Evolutionary conservation across 768 basidiomycete species (phyloP).

Genomic region (Termitomyces sp.): DNA sequence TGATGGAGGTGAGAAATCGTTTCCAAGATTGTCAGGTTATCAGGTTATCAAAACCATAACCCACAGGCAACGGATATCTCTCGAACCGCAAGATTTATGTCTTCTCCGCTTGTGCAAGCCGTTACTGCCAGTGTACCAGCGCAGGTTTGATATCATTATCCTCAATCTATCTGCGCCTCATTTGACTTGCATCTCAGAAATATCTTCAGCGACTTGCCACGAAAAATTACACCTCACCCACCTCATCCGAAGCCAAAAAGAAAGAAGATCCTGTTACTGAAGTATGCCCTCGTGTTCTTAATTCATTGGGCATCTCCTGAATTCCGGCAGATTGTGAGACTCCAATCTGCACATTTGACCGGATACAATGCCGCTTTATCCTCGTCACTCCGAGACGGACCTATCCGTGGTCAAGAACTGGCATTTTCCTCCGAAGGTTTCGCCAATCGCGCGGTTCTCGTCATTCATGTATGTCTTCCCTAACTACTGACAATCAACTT

Average conservation of each 20-base stretch:
- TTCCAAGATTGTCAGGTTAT: neutral
- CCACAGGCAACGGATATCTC: conserved; percentile 66
- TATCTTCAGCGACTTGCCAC: conserved; percentile 50
- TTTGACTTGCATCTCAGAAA: conserved; percentile 24
- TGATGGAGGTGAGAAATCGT: conserved; percentile 48
- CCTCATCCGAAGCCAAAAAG: conserved; percentile 8
- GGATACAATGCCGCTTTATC: conserved; percentile 76
- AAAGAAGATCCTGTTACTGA: conserved; percentile 36
- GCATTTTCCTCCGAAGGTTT: conserved; percentile 49
- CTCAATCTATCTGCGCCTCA: neutral
- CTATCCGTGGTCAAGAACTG: conserved; percentile 54
- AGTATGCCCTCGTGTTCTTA: conserved; percentile 18
- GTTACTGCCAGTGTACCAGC: conserved; percentile 58
- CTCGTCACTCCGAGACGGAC: conserved; percentile 68
- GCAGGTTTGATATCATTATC: conserved; percentile 35
- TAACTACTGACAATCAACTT: neutral
- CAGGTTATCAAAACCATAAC: neutral
- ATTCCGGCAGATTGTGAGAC: conserved; percentile 52
- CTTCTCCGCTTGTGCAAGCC: conserved; percentile 66
- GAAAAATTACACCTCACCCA: conserved; percentile 16
- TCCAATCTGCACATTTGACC: conserved; percentile 72
- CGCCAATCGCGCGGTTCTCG: conserved; percentile 42
- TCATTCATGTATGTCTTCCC: conserved; percentile 51
- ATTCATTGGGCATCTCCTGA: neutral
- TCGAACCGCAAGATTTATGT: conserved; percentile 73